These are phyloP conservation scores for cucumber (Cucumis sativus) DNA, from an alignment of 306 rosid species.

Conservation along the genomic window DNA sequence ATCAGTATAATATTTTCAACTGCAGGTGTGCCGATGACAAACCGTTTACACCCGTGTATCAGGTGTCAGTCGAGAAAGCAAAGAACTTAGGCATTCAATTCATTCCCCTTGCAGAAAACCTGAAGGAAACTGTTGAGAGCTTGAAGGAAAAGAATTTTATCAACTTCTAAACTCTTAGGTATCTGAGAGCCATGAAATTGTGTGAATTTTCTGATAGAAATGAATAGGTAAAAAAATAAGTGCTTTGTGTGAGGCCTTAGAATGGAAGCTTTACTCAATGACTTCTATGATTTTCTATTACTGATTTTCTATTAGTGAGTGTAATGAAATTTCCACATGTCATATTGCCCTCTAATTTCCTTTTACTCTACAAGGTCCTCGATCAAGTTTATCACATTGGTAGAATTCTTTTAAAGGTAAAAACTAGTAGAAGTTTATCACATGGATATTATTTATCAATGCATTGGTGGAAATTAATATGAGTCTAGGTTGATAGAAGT, in stretches of 20 bases:
- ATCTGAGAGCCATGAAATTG: not conserved
- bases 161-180: constrained; percentile 13
- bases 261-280: not conserved
- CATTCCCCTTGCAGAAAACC: constrained; percentile 38
- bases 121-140: constrained; percentile 63
- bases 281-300: not conserved
- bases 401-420: too few species aligned
- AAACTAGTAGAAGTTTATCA: too few species aligned
- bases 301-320: too few species aligned
- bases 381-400: too few species aligned
- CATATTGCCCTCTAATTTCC: too few species aligned
- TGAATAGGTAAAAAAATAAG: not conserved
- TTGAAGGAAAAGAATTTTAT: constrained; percentile 41
- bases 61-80: constrained; percentile 53
- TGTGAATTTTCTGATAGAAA: not conserved
- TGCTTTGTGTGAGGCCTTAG: not conserved
- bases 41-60: constrained; percentile 29
- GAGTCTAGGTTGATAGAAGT: too few species aligned
- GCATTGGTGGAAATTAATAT: too few species aligned
- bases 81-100: constrained; percentile 53
- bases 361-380: too few species aligned
- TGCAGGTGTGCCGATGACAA: constrained; percentile 52
- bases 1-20: not conserved
- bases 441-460: too few species aligned
- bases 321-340: too few species aligned